Conservation (phyloP, 768 basidiomycete genomes). For the Lactarius sanguifluus region DNA sequence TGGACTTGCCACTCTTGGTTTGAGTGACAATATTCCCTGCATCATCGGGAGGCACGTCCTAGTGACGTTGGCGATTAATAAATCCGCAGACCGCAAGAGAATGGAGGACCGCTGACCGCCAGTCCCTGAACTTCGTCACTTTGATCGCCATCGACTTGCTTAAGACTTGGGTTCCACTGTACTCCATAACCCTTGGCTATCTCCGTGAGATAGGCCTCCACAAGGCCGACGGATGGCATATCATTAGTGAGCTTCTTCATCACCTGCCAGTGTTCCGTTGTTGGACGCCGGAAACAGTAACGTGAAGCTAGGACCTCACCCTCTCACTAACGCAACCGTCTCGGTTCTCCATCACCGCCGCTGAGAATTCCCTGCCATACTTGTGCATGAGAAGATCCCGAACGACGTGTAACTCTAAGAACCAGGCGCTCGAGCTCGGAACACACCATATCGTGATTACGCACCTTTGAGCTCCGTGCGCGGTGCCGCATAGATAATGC, state of each 20-base stretch:
- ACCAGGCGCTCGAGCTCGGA: slow-evolving; percentile 2
- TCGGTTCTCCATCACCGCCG: slow-evolving; percentile 83
- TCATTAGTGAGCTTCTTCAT: slow-evolving; percentile 67
- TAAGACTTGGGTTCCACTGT: slow-evolving; percentile 52
- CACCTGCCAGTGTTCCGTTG: slow-evolving; percentile 47
- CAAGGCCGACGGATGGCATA: slow-evolving; percentile 71
- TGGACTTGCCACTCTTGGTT: background rate
- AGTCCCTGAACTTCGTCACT: slow-evolving; percentile 34
- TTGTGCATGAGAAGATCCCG: slow-evolving; percentile 96
- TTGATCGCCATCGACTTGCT: slow-evolving; percentile 32
- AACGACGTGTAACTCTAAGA: slow-evolving; percentile 78
- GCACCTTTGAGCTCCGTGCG: slow-evolving; percentile 87
- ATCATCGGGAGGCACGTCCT: slow-evolving; percentile 10
- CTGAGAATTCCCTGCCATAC: slow-evolving; percentile 87
- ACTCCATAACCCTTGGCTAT: slow-evolving; percentile 88
- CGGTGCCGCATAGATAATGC: slow-evolving; percentile 88
- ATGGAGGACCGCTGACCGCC: slow-evolving; percentile 39
- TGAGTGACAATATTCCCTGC: background rate
- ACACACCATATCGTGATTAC: slow-evolving; percentile 8
- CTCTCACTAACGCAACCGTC: slow-evolving; percentile 80
- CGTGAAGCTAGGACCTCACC: slow-evolving; percentile 44
- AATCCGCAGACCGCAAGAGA: background rate
- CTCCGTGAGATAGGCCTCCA: slow-evolving; percentile 85
- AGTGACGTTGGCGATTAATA: background rate
- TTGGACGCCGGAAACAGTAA: background rate